These are phyloP conservation scores for barley (Hordeum vulgare) DNA, from an alignment of 176 grass and related monocot species.

Conservation along the genomic window DNA sequence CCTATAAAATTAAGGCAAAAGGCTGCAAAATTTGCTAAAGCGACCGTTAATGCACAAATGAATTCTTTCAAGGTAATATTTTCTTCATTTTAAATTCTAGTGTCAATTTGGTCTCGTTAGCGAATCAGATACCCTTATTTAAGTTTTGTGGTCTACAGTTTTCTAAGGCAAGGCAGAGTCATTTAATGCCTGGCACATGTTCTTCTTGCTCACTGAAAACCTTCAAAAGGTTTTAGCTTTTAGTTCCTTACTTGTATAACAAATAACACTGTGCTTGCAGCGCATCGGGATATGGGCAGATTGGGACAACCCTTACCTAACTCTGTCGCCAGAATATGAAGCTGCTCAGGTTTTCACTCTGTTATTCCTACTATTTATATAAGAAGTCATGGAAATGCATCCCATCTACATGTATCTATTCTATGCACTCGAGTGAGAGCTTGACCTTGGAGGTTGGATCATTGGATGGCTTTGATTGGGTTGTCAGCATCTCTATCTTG, in stretches of 20 bases:
- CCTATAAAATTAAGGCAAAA: conserved; percentile 93
- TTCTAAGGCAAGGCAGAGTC: not conserved
- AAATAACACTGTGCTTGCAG: conserved; percentile 35
- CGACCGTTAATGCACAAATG: conserved; percentile 86
- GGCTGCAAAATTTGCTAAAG: conserved; percentile 97
- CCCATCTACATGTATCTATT: conserved; percentile 14
- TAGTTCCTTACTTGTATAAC: conserved; percentile 13
- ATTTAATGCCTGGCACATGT: conserved; percentile 2
- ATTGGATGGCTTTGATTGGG: not conserved
- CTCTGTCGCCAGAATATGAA: conserved; percentile 92
- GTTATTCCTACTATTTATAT: conserved; percentile 20
- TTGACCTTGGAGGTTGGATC: not conserved
- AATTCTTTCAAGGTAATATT: conserved; percentile 88
- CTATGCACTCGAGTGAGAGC: conserved; percentile 2
- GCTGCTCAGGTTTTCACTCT: conserved; percentile 78
- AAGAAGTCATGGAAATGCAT: not conserved
- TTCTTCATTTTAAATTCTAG: conserved; percentile 14
- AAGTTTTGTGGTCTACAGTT: not conserved
- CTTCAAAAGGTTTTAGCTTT: not conserved
- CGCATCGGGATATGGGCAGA: conserved; percentile 88
- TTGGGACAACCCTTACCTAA: conserved; percentile 90
- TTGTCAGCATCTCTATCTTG: conserved; percentile 6
- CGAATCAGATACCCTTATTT: not conserved
- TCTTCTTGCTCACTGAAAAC: not conserved
- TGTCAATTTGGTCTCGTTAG: not conserved